Evolutionary conservation across 2,329 filamentous ascomycete species (phyloP), one percentile per base, ranked within the genome.

Genomic region (Pseudogymnoascus sp.): DNA sequence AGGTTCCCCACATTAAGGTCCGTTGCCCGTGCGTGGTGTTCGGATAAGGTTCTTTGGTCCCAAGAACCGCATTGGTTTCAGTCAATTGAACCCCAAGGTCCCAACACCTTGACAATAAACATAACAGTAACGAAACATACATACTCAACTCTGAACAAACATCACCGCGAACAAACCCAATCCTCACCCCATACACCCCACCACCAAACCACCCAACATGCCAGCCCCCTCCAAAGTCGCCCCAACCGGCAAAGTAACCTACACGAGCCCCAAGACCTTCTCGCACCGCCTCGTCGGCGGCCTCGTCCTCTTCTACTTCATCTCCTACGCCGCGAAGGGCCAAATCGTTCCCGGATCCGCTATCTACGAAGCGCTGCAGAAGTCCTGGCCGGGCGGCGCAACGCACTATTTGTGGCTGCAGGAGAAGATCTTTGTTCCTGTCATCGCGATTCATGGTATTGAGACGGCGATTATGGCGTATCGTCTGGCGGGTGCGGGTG

Each of bases 401-500:
- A 7, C 14, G 6, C 21, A 43, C 36, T 61, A 61, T 5, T 8
- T 61, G 60, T 41, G 39, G 60, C 19, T 61, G 34, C 60, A 61
- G 60, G 60, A 61, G 60, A 39, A 43, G 60, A 23, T 61, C 1
- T 25, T 61, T 6, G 19, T 61, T 1, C 60, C 60, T 2, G 36
- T 61, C 1, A 7, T 61, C 3, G 60, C 39, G 13, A 61, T 61
- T n/a, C 60, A 61, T n/a, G 60, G 21, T 6, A 13, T 61, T n/a
- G 60, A 61, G 60, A 61, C 60, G 34, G 60, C 39, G 60, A 19
- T 61, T n/a, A 61, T 61, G 60, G 36, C 36, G 13, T 61, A 41
- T 25, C 4, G 60, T 2, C 60, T 61, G 6, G 14, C 19, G 6
- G 60, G 60, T 1, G 60, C 60, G 2, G 60, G 60, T 2, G 60